Evolutionary conservation across 1,284 basidiomycete species (phyloP).

Genomic region (Ganoderma leucocontextum): DNA sequence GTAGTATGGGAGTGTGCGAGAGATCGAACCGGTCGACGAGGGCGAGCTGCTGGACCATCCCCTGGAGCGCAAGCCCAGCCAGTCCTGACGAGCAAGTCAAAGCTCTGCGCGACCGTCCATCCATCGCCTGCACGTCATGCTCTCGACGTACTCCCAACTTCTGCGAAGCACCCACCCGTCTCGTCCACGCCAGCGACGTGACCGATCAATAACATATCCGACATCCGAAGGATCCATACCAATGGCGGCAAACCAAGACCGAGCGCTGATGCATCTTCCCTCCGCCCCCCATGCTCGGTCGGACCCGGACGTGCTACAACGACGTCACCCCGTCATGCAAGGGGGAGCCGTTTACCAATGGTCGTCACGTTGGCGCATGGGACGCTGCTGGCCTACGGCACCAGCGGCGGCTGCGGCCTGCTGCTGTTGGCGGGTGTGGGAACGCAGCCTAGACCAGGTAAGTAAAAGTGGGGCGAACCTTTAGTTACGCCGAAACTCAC

Average conservation of each 20-base stretch:
- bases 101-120: constrained; percentile 20
- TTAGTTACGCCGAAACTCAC: constrained; percentile 55
- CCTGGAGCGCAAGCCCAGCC: constrained; percentile 18
- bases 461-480: constrained; percentile 39
- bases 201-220: constrained; percentile 41
- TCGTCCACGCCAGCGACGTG: constrained; percentile 32
- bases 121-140: constrained; percentile 32
- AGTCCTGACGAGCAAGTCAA: background rate
- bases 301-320: constrained; percentile 59
- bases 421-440: constrained; percentile 84
- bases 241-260: constrained; percentile 53
- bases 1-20: constrained; percentile 23
- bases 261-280: constrained; percentile 61
- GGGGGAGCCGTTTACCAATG: constrained; percentile 68
- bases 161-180: constrained; percentile 29
- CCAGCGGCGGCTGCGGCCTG: constrained; percentile 58
- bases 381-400: constrained; percentile 69
- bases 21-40: constrained; percentile 31
- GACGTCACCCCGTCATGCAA: constrained; percentile 31
- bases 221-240: constrained; percentile 42
- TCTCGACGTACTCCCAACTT: constrained; percentile 31
- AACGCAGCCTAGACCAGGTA: constrained; percentile 68
- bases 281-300: constrained; percentile 68
- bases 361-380: constrained; percentile 67
- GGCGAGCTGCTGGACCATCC: constrained; percentile 16